phyloP scores from a whole-genome alignment of 768 basidiomycete genomes.

The Leccinellum luteum region DNA sequence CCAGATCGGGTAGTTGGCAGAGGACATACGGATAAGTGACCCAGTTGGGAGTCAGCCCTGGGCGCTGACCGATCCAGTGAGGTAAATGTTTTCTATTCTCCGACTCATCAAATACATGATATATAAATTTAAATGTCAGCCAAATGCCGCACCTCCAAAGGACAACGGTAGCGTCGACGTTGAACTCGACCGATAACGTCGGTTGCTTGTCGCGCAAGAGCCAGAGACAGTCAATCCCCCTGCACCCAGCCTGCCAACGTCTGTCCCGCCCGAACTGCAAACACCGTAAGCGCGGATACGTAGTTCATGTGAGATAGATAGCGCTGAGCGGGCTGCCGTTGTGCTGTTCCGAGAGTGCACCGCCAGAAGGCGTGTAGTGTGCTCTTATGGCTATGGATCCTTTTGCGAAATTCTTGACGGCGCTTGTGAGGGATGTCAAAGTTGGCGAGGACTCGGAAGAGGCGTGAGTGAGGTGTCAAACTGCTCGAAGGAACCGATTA shows the following conservation, averaged over 20 bases:
- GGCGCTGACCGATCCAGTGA: slow-evolving; percentile 57
- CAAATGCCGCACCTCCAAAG: slow-evolving; percentile 43
- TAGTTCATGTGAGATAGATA: slow-evolving; percentile 72
- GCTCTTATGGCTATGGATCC: slow-evolving; percentile 58
- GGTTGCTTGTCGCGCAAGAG: slow-evolving; percentile 40
- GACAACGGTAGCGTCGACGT: slow-evolving; percentile 58
- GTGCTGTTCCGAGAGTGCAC: slow-evolving; percentile 66
- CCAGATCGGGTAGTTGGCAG: slow-evolving; percentile 65
- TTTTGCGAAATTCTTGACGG: slow-evolving; percentile 58
- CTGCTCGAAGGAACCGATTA: slow-evolving; percentile 69
- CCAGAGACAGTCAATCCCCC: slow-evolving; percentile 48
- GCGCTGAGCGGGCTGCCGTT: slow-evolving; percentile 59
- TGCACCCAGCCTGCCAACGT: slow-evolving; percentile 62
- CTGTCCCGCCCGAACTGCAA: slow-evolving; percentile 50
- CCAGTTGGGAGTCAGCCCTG: slow-evolving; percentile 65
- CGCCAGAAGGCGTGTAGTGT: slow-evolving; percentile 60
- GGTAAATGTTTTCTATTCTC: slow-evolving; percentile 60
- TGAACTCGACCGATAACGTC: slow-evolving; percentile 58
- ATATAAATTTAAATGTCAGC: not conserved
- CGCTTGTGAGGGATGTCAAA: slow-evolving; percentile 48
- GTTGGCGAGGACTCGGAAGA: slow-evolving; percentile 44
- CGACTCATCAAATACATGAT: slow-evolving; percentile 3
- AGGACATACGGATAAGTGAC: slow-evolving; percentile 52
- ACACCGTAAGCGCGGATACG: slow-evolving; percentile 62
- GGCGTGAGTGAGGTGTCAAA: slow-evolving; percentile 46